These are phyloP conservation scores for Immersiella caudata DNA, from an alignment of 495 filamentous ascomycete species.

Conservation along the genomic window DNA sequence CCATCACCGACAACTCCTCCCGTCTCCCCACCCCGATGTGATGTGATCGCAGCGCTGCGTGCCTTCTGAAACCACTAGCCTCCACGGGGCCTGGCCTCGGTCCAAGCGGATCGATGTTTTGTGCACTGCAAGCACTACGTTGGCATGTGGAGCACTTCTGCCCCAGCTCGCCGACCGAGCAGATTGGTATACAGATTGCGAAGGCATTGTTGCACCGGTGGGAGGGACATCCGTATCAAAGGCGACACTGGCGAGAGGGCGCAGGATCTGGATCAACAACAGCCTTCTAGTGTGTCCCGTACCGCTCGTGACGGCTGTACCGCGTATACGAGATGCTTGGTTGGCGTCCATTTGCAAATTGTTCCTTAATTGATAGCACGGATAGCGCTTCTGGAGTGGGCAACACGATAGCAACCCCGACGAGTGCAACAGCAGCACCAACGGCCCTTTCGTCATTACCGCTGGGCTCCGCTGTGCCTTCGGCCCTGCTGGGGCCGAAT, in stretches of 20 bases:
- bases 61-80: constrained; percentile 12
- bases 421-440: background rate
- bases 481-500: constrained; percentile 10
- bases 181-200: background rate
- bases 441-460: background rate
- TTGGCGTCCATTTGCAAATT: background rate
- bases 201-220: constrained; percentile 3
- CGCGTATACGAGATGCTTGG: background rate
- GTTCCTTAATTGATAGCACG: background rate
- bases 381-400: background rate
- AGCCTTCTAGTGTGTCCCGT: background rate
- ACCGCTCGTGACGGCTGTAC: background rate
- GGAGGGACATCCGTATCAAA: background rate
- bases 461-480: background rate
- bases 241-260: constrained; percentile 11
- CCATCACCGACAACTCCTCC: constrained; percentile 1
- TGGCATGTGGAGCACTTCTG: constrained; percentile 2
- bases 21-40: constrained; percentile 13
- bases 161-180: background rate
- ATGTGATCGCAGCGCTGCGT: constrained; percentile 7
- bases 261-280: constrained; percentile 19
- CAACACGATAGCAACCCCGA: background rate
- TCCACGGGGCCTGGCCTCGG: background rate
- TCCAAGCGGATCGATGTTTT: background rate
- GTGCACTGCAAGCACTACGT: background rate